Percentiles rank a stretch among this genome's conserved stretches.
These are phyloP conservation scores for Penicillium malachiteum DNA, from an alignment of 495 filamentous ascomycete species.

Conservation along the genomic window DNA sequence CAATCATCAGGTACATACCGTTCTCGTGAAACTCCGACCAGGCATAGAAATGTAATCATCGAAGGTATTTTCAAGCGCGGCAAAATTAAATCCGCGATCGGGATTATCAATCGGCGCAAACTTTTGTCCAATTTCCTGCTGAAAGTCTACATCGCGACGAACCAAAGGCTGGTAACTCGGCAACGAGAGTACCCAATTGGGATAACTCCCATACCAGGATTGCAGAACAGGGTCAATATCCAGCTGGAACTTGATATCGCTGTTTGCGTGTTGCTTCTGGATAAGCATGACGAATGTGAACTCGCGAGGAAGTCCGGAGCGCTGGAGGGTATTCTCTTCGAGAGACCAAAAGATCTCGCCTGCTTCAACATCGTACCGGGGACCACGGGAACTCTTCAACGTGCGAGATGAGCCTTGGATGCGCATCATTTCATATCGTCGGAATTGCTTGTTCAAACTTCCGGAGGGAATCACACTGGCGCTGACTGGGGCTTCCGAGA, in stretches of 20 bases:
- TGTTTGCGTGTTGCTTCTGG: conserved; percentile 38
- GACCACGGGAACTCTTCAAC: conserved; percentile 31
- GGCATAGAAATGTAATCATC: conserved; percentile 47
- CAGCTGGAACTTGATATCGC: conserved; percentile 27
- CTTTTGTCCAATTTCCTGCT: conserved; percentile 36
- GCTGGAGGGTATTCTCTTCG: conserved; percentile 51
- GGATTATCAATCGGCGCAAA: conserved; percentile 30
- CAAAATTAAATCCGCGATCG: conserved; percentile 41
- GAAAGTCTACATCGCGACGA: conserved; percentile 33
- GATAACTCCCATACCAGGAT: conserved; percentile 33
- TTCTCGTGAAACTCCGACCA: conserved; percentile 32
- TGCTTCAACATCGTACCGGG: conserved; percentile 40
- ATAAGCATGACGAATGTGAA: conserved; percentile 55
- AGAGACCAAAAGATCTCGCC: conserved; percentile 52
- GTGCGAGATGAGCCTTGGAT: conserved; percentile 52
- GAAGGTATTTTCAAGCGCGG: conserved; percentile 33
- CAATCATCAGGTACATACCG: conserved; percentile 15
- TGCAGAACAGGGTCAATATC: conserved; percentile 44
- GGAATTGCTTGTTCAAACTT: conserved; percentile 38
- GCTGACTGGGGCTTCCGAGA: conserved; percentile 44
- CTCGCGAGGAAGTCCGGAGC: conserved; percentile 52
- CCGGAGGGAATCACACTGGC: conserved; percentile 45
- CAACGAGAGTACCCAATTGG: conserved; percentile 29
- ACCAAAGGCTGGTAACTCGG: conserved; percentile 29
- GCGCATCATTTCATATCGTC: conserved; percentile 53